phyloP scores from a whole-genome alignment of 2,329 filamentous ascomycete species.

The Xylariaceae sp. region DNA sequence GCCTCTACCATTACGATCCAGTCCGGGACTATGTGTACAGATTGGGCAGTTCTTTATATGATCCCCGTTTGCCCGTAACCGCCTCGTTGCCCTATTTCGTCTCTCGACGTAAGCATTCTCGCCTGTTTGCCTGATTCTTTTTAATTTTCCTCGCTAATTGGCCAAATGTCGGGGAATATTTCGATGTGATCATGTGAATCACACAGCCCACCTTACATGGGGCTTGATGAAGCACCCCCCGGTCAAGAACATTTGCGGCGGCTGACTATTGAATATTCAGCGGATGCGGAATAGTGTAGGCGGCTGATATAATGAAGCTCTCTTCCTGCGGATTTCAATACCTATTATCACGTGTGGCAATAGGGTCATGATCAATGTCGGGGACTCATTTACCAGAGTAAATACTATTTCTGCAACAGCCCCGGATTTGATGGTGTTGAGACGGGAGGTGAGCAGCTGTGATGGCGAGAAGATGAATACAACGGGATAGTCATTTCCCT shows the following conservation, averaged over 20 bases:
- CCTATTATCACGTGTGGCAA: background rate
- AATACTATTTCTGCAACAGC: background rate
- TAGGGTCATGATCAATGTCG: background rate
- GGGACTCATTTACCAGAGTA: background rate
- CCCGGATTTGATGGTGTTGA: background rate
- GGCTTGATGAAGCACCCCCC: too few relatives aligned
- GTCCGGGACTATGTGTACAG: too few relatives aligned
- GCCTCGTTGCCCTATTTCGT: too few relatives aligned
- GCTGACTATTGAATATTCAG: background rate
- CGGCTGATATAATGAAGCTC: background rate
- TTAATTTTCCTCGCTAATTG: too few relatives aligned
- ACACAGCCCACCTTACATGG: too few relatives aligned
- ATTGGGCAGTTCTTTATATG: too few relatives aligned
- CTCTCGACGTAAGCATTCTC: too few relatives aligned
- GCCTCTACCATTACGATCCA: too few relatives aligned
- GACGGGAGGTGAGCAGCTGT: background rate
- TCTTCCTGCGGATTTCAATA: background rate
- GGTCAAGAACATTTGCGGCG: background rate
- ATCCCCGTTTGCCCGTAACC: too few relatives aligned
- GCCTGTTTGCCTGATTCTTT: too few relatives aligned
- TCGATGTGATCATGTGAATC: too few relatives aligned
- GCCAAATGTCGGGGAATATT: too few relatives aligned
- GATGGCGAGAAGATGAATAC: background rate
- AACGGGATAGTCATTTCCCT: conserved; percentile 12
- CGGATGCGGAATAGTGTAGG: background rate